Evolutionary conservation across 495 filamentous ascomycete genomes (phyloP).

Genomic region (Daldinia loculata): DNA sequence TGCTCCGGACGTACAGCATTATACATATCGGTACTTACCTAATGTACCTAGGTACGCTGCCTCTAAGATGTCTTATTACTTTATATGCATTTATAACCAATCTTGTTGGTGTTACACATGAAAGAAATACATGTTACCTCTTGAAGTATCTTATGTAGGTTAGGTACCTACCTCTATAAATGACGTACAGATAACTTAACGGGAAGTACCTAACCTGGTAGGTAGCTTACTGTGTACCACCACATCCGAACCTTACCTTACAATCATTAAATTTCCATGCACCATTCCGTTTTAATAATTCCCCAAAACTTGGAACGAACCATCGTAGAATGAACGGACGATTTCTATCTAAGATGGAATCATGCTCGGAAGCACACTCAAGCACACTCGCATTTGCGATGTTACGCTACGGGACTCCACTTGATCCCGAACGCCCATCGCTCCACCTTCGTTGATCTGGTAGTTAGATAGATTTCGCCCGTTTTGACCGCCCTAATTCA

Average conservation of each 20-base stretch:
- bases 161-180: not conserved
- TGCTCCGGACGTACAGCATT: not conserved
- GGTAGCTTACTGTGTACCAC: too few relatives aligned
- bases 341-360: not conserved
- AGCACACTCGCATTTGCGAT: not conserved
- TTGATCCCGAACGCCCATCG: constrained; percentile 2
- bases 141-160: too few relatives aligned
- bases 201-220: too few relatives aligned
- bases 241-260: not conserved
- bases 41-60: too few relatives aligned
- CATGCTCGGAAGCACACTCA: not conserved
- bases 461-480: constrained; percentile 19
- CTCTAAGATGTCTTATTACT: too few relatives aligned
- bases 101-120: too few relatives aligned
- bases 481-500: constrained; percentile 35
- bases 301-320: not conserved
- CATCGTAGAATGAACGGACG: not conserved
- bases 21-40: too few relatives aligned
- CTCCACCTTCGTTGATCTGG: constrained; percentile 25
- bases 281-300: not conserved
- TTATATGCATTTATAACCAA: too few relatives aligned
- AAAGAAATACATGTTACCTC: too few relatives aligned
- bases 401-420: constrained; percentile 5
- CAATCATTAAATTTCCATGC: constrained; percentile 2
- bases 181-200: not conserved